These are phyloP conservation scores for Phyllostachys edulis DNA, from an alignment of 176 grass and related monocot species.

Conservation along the genomic window DNA sequence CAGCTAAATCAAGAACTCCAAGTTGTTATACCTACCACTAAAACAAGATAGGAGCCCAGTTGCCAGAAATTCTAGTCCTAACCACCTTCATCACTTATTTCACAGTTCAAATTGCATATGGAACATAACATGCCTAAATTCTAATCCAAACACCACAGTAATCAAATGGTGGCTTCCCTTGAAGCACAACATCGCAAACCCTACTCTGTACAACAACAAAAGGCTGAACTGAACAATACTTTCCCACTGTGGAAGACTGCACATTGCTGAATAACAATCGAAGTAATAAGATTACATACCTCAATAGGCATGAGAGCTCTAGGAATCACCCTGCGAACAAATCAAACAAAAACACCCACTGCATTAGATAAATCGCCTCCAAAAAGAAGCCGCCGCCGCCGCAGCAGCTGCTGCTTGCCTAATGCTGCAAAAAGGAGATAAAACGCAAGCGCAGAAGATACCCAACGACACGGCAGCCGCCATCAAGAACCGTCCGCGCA, in stretches of 20 bases:
- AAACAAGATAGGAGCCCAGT: not conserved
- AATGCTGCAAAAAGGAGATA: not conserved
- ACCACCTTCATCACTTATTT: not conserved
- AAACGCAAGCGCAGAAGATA: not conserved
- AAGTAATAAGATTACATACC: conserved; percentile 22
- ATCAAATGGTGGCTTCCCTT: not conserved
- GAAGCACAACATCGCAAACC: not conserved
- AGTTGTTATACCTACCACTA: not conserved
- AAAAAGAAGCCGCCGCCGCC: not conserved
- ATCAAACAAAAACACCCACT: not conserved
- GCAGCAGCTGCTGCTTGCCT: not conserved
- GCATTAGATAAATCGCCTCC: not conserved
- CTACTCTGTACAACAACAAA: not conserved
- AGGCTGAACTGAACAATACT: not conserved
- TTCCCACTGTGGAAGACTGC: not conserved
- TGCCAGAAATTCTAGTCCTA: not conserved
- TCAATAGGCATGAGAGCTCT: conserved; percentile 79
- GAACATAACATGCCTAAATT: not conserved
- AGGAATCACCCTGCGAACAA: conserved; percentile 66
- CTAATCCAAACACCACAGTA: not conserved
- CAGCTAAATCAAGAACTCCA: not conserved
- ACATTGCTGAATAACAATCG: not conserved
- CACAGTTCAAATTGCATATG: not conserved
- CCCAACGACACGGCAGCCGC: conserved; percentile 80
- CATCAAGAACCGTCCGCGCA: conserved; percentile 61